Evolutionary conservation across 2,329 filamentous ascomycete genomes (phyloP).

Genomic region (Aspergillus cejpii): DNA sequence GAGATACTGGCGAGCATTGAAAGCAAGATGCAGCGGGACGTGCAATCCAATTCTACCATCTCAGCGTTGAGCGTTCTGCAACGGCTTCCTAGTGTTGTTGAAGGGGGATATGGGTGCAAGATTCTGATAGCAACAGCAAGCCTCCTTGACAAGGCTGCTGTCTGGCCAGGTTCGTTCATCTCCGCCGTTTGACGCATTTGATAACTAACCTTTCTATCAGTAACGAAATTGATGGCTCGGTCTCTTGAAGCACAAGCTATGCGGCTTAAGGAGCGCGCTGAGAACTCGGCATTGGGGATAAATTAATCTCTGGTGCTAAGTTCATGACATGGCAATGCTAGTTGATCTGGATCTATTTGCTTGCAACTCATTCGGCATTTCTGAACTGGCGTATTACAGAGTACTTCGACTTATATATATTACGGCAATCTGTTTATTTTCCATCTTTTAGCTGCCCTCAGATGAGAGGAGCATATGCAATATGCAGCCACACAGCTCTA

Average conservation of each 20-base stretch:
- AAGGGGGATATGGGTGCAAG: conserved; percentile 75
- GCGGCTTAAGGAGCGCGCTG: conserved; percentile 53
- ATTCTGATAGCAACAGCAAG: conserved; percentile 77
- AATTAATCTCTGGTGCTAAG: background rate
- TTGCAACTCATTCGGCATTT: too few species aligned
- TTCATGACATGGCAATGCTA: too few species aligned
- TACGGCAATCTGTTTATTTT: too few species aligned
- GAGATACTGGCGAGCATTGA: conserved; percentile 72
- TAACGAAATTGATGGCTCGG: conserved; percentile 62
- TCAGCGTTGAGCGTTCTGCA: conserved; percentile 47
- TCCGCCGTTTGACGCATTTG: background rate
- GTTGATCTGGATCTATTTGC: too few species aligned
- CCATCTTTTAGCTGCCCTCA: too few species aligned
- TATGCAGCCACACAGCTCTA: too few species aligned
- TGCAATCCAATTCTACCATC: conserved; percentile 49
- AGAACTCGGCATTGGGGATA: background rate
- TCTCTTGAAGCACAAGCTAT: conserved; percentile 59
- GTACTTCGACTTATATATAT: too few species aligned
- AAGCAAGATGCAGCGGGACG: conserved; percentile 63
- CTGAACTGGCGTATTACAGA: too few species aligned
- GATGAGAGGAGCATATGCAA: too few species aligned
- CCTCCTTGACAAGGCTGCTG: conserved; percentile 79
- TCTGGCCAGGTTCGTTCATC: conserved; percentile 72
- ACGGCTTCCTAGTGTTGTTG: conserved; percentile 52
- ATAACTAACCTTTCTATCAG: conserved; percentile 36